A percentile compares a stretch with the other conserved stretches of the same genome.
These are phyloP conservation scores for Neocucurbitaria cava DNA, from an alignment of 2,329 filamentous ascomycete genomes.

Conservation along the genomic window DNA sequence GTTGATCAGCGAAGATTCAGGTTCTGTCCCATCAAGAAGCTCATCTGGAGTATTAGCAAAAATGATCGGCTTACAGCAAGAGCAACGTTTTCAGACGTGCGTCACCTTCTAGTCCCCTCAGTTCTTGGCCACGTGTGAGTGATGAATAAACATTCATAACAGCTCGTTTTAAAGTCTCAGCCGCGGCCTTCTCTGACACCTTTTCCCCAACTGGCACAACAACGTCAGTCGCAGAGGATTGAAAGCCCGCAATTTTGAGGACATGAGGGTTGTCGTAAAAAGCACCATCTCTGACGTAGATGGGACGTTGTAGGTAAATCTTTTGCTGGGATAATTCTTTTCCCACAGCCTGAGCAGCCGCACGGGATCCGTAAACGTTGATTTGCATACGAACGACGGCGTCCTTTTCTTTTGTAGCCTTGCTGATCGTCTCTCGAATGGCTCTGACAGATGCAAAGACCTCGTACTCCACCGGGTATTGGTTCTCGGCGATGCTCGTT, in stretches of 20 bases:
- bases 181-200: not conserved
- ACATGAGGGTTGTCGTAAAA: constrained; percentile 38
- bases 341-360: constrained; percentile 16
- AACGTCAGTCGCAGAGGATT: not conserved
- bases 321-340: constrained; percentile 26
- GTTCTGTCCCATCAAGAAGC: not conserved
- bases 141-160: constrained; percentile 30
- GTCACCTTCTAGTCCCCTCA: constrained; percentile 30
- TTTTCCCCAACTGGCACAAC: constrained; percentile 1
- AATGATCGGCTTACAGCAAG: constrained; percentile 11
- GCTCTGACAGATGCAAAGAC: constrained; percentile 26
- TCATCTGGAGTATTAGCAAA: not conserved
- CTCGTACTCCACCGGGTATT: constrained; percentile 25
- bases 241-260: constrained; percentile 21
- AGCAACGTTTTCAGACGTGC: constrained; percentile 26
- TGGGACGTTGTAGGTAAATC: constrained; percentile 34
- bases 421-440: constrained; percentile 30
- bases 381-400: constrained; percentile 35
- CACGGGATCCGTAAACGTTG: constrained; percentile 29
- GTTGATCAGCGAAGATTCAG: not conserved
- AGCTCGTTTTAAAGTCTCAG: constrained; percentile 18
- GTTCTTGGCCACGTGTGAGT: constrained; percentile 20
- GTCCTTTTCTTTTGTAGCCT: constrained; percentile 29
- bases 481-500: constrained; percentile 19
- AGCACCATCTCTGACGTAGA: constrained; percentile 16